Evolutionary conservation across 768 basidiomycete species (phyloP).

Genomic region (Boletus tylopilopsis): DNA sequence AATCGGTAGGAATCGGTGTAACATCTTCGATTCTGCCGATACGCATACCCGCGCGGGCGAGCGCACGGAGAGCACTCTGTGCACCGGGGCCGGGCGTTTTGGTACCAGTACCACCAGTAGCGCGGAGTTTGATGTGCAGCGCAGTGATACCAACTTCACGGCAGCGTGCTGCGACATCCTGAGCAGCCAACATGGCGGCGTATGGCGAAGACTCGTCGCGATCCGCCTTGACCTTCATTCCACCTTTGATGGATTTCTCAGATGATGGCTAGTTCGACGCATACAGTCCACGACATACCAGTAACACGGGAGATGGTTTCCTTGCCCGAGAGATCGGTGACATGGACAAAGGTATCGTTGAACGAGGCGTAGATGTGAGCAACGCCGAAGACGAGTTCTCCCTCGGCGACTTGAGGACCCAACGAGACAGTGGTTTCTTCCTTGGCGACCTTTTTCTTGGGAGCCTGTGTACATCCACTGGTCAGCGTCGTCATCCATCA

Average conservation of each 20-base stretch:
- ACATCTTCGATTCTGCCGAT: constrained; percentile 99
- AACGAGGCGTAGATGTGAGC: constrained; percentile 99
- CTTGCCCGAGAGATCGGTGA: constrained; percentile 98
- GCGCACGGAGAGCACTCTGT: constrained; percentile 95
- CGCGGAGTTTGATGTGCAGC: constrained; percentile 98
- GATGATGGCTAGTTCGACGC: neutral
- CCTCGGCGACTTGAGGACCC: constrained; percentile 94
- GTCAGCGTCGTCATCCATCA: constrained; percentile 53
- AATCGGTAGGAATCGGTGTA: constrained; percentile 95
- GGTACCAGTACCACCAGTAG: constrained; percentile 96
- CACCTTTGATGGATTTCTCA: constrained; percentile 50
- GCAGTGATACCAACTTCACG: constrained; percentile 98
- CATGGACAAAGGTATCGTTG: constrained; percentile 99
- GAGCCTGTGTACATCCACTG: constrained; percentile 62
- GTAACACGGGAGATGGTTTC: constrained; percentile 99
- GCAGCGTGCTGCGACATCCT: constrained; percentile 95
- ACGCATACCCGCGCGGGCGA: constrained; percentile 96
- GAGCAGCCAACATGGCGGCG: constrained; percentile 97
- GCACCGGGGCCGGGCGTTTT: constrained; percentile 99
- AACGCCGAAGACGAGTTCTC: constrained; percentile 96
- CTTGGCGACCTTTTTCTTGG: constrained; percentile 79
- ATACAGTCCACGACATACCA: constrained; percentile 45
- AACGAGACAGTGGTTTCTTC: constrained; percentile 86
- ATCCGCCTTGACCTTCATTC: constrained; percentile 99
- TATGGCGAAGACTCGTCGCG: constrained; percentile 98